These are phyloP conservation scores for Leccinum disarticulatum DNA, from an alignment of 768 basidiomycete species.

Conservation along the genomic window DNA sequence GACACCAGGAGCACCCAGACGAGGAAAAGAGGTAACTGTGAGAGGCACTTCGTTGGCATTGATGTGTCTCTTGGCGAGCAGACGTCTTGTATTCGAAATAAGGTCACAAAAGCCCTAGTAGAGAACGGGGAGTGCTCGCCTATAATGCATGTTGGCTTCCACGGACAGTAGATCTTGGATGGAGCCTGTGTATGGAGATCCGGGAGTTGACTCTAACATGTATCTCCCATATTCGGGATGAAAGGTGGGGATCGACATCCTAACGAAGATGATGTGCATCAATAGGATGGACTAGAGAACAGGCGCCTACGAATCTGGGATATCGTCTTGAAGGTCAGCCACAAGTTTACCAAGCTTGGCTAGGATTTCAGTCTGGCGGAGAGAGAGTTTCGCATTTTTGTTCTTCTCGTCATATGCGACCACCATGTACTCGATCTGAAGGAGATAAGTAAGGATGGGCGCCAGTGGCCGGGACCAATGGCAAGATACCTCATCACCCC, in stretches of 20 bases:
- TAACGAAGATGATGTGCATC: conserved; percentile 27
- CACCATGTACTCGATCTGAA: conserved; percentile 95
- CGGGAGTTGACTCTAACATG: conserved; percentile 98
- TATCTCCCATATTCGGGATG: conserved; percentile 98
- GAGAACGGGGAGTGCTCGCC: conserved; percentile 43
- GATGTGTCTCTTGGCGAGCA: conserved; percentile 79
- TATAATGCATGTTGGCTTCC: conserved; percentile 92
- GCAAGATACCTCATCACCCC: conserved; percentile 91
- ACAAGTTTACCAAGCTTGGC: conserved; percentile 71
- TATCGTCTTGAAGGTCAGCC: conserved; percentile 53
- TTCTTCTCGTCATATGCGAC: conserved; percentile 75
- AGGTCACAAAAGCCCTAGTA: conserved; percentile 3
- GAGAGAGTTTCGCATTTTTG: conserved; percentile 83
- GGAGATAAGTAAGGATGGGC: conserved; percentile 10
- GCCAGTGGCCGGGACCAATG: conserved; percentile 2
- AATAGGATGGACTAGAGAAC: neutral
- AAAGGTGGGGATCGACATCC: conserved; percentile 80
- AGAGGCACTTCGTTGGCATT: conserved; percentile 85
- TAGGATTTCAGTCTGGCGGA: conserved; percentile 95
- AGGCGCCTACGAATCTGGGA: conserved; percentile 53
- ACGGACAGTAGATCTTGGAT: conserved; percentile 86
- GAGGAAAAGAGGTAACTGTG: conserved; percentile 94
- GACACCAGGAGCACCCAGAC: conserved; percentile 81
- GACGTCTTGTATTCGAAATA: conserved; percentile 53
- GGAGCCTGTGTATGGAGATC: conserved; percentile 88